phyloP scores from a whole-genome alignment of 2,329 filamentous ascomycete species.

The Fusarium poae region DNA sequence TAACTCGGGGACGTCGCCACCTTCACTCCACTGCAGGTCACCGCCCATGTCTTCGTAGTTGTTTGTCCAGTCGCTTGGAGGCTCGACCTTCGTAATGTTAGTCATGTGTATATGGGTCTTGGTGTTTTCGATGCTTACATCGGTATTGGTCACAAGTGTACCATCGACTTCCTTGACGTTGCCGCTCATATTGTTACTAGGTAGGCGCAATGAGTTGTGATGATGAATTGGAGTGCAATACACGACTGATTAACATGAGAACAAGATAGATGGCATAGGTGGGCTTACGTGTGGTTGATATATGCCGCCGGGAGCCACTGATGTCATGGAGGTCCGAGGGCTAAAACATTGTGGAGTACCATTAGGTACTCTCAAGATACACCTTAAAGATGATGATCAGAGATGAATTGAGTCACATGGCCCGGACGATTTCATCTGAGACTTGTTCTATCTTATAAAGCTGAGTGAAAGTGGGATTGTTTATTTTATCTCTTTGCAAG shows the following conservation, averaged over 20 bases:
- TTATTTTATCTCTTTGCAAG: no score
- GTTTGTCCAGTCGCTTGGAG: not conserved
- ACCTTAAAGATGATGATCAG: no score
- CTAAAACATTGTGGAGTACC: not conserved
- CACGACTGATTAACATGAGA: not conserved
- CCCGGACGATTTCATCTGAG: no score
- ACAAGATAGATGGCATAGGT: not conserved
- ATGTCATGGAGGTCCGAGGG: not conserved
- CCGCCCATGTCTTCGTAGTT: not conserved
- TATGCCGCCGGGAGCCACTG: not conserved
- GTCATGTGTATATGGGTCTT: not conserved
- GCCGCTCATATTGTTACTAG: not conserved
- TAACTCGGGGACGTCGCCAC: not conserved
- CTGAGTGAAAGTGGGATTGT: no score
- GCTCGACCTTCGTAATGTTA: not conserved
- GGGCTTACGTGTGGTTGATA: not conserved
- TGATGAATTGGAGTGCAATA: not conserved
- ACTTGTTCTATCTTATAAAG: no score
- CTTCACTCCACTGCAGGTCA: not conserved
- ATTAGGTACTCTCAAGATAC: not conserved
- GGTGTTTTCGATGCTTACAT: not conserved
- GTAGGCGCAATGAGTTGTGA: not conserved
- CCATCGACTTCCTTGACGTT: not conserved
- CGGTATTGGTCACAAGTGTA: slow-evolving; percentile 1
- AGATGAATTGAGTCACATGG: no score